Evolutionary conservation across 2,329 filamentous ascomycete genomes (phyloP).

Genomic region (Fonsecaea multimorphosa): DNA sequence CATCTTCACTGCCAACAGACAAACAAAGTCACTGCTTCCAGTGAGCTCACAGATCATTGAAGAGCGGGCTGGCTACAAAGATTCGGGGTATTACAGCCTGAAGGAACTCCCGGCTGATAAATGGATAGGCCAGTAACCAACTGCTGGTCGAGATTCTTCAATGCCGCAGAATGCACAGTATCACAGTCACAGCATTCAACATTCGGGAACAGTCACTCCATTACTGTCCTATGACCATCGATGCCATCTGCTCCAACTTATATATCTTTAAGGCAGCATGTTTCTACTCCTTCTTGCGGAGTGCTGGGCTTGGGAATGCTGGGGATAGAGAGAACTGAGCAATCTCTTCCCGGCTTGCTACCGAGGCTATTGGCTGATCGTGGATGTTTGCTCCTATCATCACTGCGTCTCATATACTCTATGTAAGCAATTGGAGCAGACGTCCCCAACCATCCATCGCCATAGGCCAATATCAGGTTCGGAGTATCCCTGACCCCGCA

Average conservation of each 20-base stretch:
- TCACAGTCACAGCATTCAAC: background rate
- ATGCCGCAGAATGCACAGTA: background rate
- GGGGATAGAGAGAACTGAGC: background rate
- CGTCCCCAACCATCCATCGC: conserved; percentile 6
- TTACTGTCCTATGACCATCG: background rate
- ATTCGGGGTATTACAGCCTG: too few relatives aligned
- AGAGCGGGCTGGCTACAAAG: too few relatives aligned
- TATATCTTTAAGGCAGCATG: background rate
- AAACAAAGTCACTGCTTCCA: too few relatives aligned
- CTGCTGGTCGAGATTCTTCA: background rate
- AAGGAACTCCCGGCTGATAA: too few relatives aligned
- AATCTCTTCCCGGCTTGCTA: background rate
- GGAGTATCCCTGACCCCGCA: conserved; percentile 9
- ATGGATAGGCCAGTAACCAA: background rate
- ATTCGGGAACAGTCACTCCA: background rate
- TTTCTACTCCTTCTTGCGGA: background rate
- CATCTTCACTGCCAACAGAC: background rate
- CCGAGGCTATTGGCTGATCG: background rate
- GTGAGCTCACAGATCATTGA: too few relatives aligned
- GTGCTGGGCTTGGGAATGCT: background rate
- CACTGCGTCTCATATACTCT: background rate
- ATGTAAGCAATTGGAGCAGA: conserved; percentile 23
- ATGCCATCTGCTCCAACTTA: background rate
- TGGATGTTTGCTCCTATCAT: background rate
- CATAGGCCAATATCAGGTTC: conserved; percentile 7